These are phyloP conservation scores for Funneliformis geosporum DNA, from an alignment of 192 early-diverging fungal species.

Conservation along the genomic window DNA sequence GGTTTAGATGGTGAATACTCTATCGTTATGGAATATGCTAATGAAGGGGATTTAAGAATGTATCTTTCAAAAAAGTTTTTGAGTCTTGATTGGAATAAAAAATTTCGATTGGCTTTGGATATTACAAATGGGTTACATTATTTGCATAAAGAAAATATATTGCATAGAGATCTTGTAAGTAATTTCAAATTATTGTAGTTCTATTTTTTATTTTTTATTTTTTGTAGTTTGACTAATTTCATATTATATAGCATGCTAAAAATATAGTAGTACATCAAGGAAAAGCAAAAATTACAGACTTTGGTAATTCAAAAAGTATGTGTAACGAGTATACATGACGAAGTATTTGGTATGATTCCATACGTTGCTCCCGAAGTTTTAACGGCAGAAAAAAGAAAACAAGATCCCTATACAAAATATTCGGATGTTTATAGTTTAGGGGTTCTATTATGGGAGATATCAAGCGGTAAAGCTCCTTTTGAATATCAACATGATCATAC, in stretches of 20 bases:
- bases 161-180: conserved; percentile 2
- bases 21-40: conserved; percentile 5
- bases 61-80: neutral
- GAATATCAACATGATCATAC: neutral
- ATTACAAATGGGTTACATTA: neutral
- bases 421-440: neutral
- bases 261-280: neutral
- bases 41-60: neutral
- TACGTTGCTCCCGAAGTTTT: conserved; percentile 20
- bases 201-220: neutral
- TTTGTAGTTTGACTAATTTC: neutral
- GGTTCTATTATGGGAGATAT: too few species aligned
- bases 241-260: neutral
- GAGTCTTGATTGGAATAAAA: neutral
- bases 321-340: neutral
- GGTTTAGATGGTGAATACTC: neutral
- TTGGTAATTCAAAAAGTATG: neutral
- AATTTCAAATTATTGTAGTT: neutral
- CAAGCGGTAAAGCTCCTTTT: conserved; percentile 6
- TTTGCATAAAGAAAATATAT: conserved; percentile 1
- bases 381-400: neutral
- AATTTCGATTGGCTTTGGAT: neutral
- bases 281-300: conserved; percentile 11
- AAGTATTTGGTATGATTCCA: neutral
- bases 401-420: neutral